Evolutionary conservation across 192 early-diverging fungal genomes (phyloP).

Genomic region (Podila minutissima): DNA sequence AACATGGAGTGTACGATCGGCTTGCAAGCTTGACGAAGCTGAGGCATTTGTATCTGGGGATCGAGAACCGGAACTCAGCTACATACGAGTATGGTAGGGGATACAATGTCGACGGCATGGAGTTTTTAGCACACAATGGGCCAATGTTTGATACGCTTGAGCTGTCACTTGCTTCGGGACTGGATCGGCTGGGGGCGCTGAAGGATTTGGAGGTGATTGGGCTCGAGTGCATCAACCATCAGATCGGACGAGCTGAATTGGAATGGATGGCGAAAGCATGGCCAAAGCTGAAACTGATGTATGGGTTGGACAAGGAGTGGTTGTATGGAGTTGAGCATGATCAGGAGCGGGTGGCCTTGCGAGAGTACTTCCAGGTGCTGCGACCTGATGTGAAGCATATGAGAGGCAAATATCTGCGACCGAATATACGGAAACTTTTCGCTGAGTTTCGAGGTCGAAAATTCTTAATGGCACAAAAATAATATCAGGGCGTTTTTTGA

Average conservation of each 20-base stretch:
- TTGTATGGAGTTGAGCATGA: neutral
- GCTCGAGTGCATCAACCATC: conserved; percentile 5
- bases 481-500: neutral
- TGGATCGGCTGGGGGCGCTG: neutral
- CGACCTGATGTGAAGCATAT: neutral
- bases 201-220: conserved; percentile 11
- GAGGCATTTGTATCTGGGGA: neutral
- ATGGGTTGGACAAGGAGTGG: neutral
- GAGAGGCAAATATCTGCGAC: too few species aligned
- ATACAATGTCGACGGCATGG: neutral
- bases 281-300: conserved; percentile 3
- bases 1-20: too few species aligned
- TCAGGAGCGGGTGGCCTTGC: neutral
- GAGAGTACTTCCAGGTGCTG: neutral
- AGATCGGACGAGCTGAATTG: neutral
- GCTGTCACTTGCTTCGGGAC: conserved; percentile 1
- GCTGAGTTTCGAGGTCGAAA: neutral
- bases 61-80: neutral
- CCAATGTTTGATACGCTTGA: neutral
- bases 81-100: neutral
- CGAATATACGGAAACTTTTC: too few species aligned
- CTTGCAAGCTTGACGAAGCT: neutral
- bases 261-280: conserved; percentile 2
- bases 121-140: neutral
- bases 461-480: neutral